Base-by-base conservation (phyloP, 768 basidiomycete genomes). In the Candolleomyces efflorescens region DNA sequence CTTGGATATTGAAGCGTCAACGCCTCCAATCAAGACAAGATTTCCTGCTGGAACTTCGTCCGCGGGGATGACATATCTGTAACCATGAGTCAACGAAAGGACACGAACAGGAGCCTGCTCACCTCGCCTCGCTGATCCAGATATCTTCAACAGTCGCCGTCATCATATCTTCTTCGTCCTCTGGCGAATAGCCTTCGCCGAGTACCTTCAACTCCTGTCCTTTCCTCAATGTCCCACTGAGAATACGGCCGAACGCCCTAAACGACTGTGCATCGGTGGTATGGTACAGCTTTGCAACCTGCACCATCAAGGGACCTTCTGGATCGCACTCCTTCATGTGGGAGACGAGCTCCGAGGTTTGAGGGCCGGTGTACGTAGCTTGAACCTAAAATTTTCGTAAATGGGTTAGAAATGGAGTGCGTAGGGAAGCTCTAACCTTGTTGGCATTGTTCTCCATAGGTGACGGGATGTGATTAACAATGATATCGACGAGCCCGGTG, bases 91-190 rank as follows among this genome's bases (percentile, higher is more conserved):
- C 45, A n/a, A 51, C 12, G 17, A 17, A 13, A 13, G 5, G 22
- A 3, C 1, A 4, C 23, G 7, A 24, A 15, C 37, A 53, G 51
- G 13, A 11, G 32, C 9, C 53, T 24, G 67, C 81, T 60, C 60
- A 95, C 91, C 96, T 81, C 15, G 96, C 85, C 78, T 98, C 90
- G 67, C 83, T 85, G 57, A 98, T 84, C 92, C 94, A 92, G 17
- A 98, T 76, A 60, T 89, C 88, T 63, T 98, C 95, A 2, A 97
- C 83, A 2, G 77, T 82, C 13, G 83, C 85, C 60, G 85, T 86
- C 70, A 90, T 82, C 94, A 98, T 96, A 67, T 99, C 97, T 73
- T 99, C 97, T 74, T 98, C 96, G 63, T 99, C 97, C 66, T 98
- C 96, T n/a, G 92, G 91, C 13, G 94, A 96, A 71, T 95, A 99